Base-by-base conservation (phyloP, 768 basidiomycete species). In the Pleurotus tuoliensis region DNA sequence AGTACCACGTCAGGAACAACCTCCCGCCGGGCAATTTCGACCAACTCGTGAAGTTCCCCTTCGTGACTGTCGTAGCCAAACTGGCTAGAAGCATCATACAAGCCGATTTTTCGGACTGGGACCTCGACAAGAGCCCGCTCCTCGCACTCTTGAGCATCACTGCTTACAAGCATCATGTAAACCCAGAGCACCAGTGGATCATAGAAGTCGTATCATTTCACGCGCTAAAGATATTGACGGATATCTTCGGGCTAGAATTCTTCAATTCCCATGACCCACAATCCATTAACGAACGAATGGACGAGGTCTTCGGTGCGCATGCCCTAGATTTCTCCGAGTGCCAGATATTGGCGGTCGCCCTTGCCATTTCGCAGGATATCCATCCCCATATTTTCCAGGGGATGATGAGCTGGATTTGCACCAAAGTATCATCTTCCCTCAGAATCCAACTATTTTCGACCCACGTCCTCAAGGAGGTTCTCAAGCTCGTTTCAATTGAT, bases 291-390 rank as follows among this genome's bases (percentile, higher is more conserved):
- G 25, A 51, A 5, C 49, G 37, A 5, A 1, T 51, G 25, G 49
- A 51, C 37, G 34, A 30, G 5, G 49, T 51, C 2, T 51, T 51
- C 30, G 49, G 49, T 16, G 30, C 16, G 3, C 15, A 27, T 30
- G 49, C 49, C 49, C 8, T 51, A 16, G 49, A 51, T 16, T 51
- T 51, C 8, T 51, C 49, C 15, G 49, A 51, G 22, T 51, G 49
- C 30, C 49, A 51, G 30, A 12, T 51, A 51, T 22, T 51, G 15
- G 30, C 49, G n/a, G 11, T 51, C 15, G 49, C 13, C 1, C 27
- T 51, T 2, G 13, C 25, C n/a, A 16, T 51, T 4, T 51, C 49
- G 16, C 49, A 51, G 22, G 49, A 37, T 30, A 51, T 51, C 30
- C 49, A 51, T 18, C 49, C 49, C 8, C 49, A 51, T 38, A 37